phyloP scores from a whole-genome alignment of 2,329 filamentous ascomycete species.

The Hymenoscyphus infarciens region DNA sequence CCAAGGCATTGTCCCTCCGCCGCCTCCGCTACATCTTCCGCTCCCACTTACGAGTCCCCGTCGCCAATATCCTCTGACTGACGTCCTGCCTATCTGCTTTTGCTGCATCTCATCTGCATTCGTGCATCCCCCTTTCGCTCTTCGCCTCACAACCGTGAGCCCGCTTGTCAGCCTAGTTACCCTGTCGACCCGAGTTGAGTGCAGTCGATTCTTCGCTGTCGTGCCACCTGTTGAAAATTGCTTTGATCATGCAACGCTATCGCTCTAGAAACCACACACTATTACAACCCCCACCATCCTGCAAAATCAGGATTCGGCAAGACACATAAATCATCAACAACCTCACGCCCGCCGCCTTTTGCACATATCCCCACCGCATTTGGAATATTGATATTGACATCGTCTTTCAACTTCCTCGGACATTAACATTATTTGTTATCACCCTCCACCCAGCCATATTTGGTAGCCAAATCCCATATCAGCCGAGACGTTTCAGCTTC shows the following conservation, averaged over 20 bases:
- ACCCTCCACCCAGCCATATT: not conserved
- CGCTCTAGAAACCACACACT: constrained; percentile 3
- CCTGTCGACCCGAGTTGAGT: not conserved
- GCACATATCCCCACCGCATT: not conserved
- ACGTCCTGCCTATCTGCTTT: not conserved
- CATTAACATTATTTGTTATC: not conserved
- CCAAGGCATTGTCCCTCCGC: constrained; percentile 9
- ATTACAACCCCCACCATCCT: not conserved
- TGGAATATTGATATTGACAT: constrained; percentile 4
- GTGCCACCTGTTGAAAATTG: constrained; percentile 1
- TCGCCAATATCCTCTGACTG: not conserved
- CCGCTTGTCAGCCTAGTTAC: not conserved
- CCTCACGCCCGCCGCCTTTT: not conserved
- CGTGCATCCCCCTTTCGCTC: not conserved
- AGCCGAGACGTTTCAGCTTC: constrained; percentile 4
- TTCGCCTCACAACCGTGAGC: constrained; percentile 1
- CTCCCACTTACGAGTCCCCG: not conserved
- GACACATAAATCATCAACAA: constrained; percentile 3
- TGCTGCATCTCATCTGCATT: constrained; percentile 3
- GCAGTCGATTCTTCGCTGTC: constrained; percentile 3
- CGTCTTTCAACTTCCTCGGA: not conserved
- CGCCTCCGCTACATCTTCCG: constrained; percentile 2
- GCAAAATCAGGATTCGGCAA: not conserved
- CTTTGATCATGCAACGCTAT: constrained; percentile 5
- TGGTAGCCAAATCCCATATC: not conserved